Evolutionary conservation across 441 rosid genomes (phyloP), one percentile per base, ranked within the genome.

Genomic region (Kokia cookei): DNA sequence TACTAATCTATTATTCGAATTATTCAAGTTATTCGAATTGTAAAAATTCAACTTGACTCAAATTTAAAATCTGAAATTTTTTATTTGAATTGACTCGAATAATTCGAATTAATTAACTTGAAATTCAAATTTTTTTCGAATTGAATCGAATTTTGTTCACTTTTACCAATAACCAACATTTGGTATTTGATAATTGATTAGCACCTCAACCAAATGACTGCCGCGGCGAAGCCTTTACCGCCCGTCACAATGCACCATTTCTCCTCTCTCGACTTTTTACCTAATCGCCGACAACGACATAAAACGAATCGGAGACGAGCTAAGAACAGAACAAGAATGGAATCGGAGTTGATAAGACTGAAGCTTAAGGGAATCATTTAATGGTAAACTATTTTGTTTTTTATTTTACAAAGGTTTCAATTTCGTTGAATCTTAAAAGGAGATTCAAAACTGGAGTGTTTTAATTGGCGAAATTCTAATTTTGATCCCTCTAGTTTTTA

Each of bases 211-310:
- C 73, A 95, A 83, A 82, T 93, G 96, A 68, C 93, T 87, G 2
- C 7, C 6, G 37, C 97, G 0, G 83, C 89, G 72, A 93, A 91
- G 50, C 96, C 98, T 75, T 97, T 84, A 29, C 94, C 97, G 0
- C 96, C 98, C 1, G 96, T 93, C 64, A 93, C 94, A 65, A 86
- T 84, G 73, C 95, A 91, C 91, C 94, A 93, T 57, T 82, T 83
- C 78, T 85, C 88, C 79, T 73, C 84, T 66, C 35, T 76, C 54
- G 86, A 65, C 86, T 75, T 83, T 32, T 60, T 63, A 54, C 26
- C 12, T 37, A 24, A 60, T 37, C 19, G 22, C 22, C 55, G 19
- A 4, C 37, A 32, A 17, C 29, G 68, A 17, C 68, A 4, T 27
- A 50, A 64, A 35, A 40, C 50, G 2, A 10, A 17, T 37, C 6